These are phyloP conservation scores for Neurospora sp. DNA, from an alignment of 495 filamentous ascomycete genomes.

Conservation along the genomic window DNA sequence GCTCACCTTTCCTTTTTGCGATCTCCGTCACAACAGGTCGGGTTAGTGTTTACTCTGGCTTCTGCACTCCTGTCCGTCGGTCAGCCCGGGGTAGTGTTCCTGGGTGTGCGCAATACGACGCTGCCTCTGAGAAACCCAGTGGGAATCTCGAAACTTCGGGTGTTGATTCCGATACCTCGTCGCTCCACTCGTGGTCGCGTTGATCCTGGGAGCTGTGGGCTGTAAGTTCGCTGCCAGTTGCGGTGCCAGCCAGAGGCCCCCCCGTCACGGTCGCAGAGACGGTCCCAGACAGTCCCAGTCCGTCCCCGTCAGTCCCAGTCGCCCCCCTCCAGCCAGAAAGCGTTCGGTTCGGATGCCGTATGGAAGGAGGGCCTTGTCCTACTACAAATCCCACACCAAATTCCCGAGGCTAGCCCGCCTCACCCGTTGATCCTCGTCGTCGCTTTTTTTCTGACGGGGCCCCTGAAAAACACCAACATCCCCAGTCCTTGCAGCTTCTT, in stretches of 20 bases:
- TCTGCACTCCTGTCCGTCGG: not conserved
- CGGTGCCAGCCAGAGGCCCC: not conserved
- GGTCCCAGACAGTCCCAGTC: not conserved
- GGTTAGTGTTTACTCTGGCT: slow-evolving; percentile 7
- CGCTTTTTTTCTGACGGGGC: slow-evolving; percentile 23
- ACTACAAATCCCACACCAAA: slow-evolving; percentile 31
- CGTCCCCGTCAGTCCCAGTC: slow-evolving; percentile 14
- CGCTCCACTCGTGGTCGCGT: slow-evolving; percentile 24
- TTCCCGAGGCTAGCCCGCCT: slow-evolving; percentile 32
- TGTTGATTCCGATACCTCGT: slow-evolving; percentile 34
- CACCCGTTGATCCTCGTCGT: slow-evolving; percentile 34
- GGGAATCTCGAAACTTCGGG: slow-evolving; percentile 34
- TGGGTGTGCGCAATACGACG: slow-evolving; percentile 1
- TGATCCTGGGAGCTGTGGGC: slow-evolving; percentile 16
- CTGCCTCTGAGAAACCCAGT: slow-evolving; percentile 21
- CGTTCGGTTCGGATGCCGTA: slow-evolving; percentile 18
- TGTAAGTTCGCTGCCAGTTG: not conserved
- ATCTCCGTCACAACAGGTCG: slow-evolving; percentile 1
- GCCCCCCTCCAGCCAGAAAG: slow-evolving; percentile 4
- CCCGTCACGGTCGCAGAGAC: not conserved
- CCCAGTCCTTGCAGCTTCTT: slow-evolving; percentile 26
- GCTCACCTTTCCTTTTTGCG: slow-evolving; percentile 2
- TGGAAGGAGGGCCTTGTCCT: slow-evolving; percentile 30
- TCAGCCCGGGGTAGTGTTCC: slow-evolving; percentile 9
- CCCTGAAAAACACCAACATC: slow-evolving; percentile 16